These are phyloP conservation scores for Mangifera indica DNA, from an alignment of 345 rosid species.

Conservation along the genomic window DNA sequence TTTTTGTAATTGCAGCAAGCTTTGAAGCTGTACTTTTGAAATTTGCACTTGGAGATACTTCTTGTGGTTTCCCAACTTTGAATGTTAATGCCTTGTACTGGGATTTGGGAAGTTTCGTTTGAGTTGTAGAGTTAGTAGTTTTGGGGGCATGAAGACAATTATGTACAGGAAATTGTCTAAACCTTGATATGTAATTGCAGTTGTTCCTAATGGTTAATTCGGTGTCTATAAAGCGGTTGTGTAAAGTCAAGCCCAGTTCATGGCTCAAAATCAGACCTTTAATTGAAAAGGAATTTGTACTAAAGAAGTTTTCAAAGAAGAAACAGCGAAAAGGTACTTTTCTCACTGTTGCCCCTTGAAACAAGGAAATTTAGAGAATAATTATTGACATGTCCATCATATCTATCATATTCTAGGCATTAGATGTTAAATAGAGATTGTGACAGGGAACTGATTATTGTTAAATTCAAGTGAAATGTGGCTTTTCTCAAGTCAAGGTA, in stretches of 20 bases:
- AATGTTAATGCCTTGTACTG: not conserved
- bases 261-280: no score
- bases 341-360: conserved; percentile 1
- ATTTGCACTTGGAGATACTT: not conserved
- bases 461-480: conserved; percentile 8
- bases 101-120: not conserved
- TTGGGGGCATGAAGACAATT: not conserved
- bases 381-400: conserved; percentile 8
- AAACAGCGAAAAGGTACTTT: not conserved
- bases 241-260: conserved; percentile 10
- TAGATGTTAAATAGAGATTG: not conserved
- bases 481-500: no score
- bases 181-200: not conserved
- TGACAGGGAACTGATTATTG: not conserved
- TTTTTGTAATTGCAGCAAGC: not conserved
- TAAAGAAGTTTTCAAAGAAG: conserved; percentile 5
- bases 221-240: no score
- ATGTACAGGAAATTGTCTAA: not conserved
- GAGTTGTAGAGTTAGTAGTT: not conserved
- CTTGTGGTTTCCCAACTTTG: not conserved
- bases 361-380: conserved; percentile 1
- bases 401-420: conserved; percentile 4
- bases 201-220: not conserved
- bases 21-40: not conserved
- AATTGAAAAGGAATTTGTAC: not conserved